Conservation (phyloP, 176 grass and related monocot genomes). For the Canna indica region DNA sequence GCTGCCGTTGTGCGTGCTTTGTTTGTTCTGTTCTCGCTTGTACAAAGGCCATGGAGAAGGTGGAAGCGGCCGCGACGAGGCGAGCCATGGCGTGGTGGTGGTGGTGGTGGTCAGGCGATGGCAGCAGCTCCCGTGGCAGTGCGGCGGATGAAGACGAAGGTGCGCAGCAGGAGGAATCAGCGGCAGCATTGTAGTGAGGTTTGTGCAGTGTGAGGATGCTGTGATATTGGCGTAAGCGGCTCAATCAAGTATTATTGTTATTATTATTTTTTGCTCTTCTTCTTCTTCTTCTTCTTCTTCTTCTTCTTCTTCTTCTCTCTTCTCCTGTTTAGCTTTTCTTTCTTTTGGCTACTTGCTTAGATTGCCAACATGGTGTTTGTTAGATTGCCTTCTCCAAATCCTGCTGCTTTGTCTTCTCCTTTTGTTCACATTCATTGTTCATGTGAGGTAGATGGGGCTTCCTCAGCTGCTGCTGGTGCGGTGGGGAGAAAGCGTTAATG, state of each 20-base stretch:
- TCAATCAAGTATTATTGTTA: background rate
- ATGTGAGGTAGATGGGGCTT: background rate
- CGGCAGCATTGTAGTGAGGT: background rate
- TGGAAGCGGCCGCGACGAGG: too few relatives aligned
- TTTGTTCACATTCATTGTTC: background rate
- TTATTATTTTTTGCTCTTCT: background rate
- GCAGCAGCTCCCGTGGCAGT: too few relatives aligned
- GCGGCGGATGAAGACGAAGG: background rate
- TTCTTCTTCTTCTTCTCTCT: background rate
- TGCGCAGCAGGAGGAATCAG: background rate
- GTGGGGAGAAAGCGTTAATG: too few relatives aligned
- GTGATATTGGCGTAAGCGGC: slow-evolving; percentile 10
- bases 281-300: background rate
- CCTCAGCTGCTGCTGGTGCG: too few relatives aligned
- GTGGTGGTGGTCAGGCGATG: background rate
- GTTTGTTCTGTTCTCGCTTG: background rate
- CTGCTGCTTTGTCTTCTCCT: background rate
- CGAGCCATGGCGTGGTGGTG: background rate
- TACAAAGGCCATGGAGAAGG: too few relatives aligned
- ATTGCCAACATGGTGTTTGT: background rate
- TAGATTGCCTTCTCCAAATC: background rate
- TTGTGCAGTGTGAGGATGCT: background rate
- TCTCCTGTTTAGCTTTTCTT: background rate
- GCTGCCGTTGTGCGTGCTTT: background rate
- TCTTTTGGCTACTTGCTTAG: background rate